Conservation (phyloP, 768 basidiomycete genomes). For the Lactarius indigo region DNA sequence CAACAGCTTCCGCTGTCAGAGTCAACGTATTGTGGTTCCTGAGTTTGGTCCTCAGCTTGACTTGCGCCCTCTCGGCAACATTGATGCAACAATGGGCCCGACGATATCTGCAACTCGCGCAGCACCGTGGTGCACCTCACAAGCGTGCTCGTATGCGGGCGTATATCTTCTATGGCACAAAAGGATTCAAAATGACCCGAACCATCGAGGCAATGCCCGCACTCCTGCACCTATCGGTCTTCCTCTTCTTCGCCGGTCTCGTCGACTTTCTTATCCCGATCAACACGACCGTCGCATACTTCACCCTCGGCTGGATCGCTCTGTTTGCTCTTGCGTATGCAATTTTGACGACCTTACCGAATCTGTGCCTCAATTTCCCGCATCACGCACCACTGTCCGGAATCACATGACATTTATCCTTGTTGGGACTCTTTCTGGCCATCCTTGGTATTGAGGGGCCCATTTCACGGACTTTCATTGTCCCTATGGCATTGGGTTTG, state of each 20-base stretch:
- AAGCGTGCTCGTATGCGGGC: neutral
- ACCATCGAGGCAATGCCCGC: neutral
- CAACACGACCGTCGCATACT: slow-evolving; percentile 13
- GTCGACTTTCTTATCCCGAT: slow-evolving; percentile 17
- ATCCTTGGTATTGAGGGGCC: neutral
- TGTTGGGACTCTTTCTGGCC: neutral
- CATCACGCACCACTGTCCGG: neutral
- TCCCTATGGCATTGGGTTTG: neutral
- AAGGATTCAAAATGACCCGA: neutral
- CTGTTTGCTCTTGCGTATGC: neutral
- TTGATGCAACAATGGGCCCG: neutral
- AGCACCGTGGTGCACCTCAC: neutral
- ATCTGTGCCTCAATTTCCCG: neutral
- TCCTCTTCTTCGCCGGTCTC: slow-evolving; percentile 17
- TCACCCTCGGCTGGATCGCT: slow-evolving; percentile 2
- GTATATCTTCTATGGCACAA: neutral
- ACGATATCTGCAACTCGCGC: neutral
- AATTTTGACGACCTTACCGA: neutral
- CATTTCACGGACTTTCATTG: neutral
- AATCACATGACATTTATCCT: neutral
- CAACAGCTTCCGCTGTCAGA: slow-evolving; percentile 5
- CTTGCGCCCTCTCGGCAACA: neutral
- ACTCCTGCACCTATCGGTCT: slow-evolving; percentile 7
- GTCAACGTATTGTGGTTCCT: slow-evolving; percentile 14
- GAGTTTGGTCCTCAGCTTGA: slow-evolving; percentile 13